Evolutionary conservation across 73 alveolate species (phyloP).

Genomic region (Tetrahymena thermophila): DNA sequence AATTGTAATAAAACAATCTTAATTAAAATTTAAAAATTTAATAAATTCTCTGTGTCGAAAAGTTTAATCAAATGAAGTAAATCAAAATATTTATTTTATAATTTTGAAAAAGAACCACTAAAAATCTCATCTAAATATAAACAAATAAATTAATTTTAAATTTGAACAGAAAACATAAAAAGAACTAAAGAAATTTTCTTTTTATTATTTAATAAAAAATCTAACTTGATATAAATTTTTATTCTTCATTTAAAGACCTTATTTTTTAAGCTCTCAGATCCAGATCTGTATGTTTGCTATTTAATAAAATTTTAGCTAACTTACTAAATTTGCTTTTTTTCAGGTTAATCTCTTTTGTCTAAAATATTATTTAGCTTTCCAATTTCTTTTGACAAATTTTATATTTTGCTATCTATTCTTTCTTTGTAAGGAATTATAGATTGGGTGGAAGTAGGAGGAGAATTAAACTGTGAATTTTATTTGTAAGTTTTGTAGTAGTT

Average conservation of each 20-base stretch:
- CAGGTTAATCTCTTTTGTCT: background rate
- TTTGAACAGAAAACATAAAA: background rate
- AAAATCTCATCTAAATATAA: too few species aligned
- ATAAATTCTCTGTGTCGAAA: too few species aligned
- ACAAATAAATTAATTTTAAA: too few species aligned
- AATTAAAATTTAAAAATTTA: too few species aligned
- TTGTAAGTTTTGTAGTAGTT: background rate
- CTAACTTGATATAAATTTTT: too few species aligned
- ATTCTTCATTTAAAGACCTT: background rate
- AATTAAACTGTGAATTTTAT: background rate
- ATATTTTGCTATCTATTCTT: background rate
- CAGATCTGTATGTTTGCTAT: background rate
- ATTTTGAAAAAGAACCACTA: too few species aligned
- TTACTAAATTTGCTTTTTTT: background rate
- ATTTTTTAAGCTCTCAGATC: background rate
- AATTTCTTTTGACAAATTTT: background rate
- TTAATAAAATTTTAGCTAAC: background rate
- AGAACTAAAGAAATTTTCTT: too few species aligned
- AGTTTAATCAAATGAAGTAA: too few species aligned
- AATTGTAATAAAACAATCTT: too few species aligned
- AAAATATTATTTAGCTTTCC: background rate
- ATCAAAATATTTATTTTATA: too few species aligned
- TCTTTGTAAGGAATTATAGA: background rate
- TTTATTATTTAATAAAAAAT: background rate
- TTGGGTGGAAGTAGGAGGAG: background rate